phyloP scores from a whole-genome alignment of 495 filamentous ascomycete genomes.

The Tuber umbilicatum region DNA sequence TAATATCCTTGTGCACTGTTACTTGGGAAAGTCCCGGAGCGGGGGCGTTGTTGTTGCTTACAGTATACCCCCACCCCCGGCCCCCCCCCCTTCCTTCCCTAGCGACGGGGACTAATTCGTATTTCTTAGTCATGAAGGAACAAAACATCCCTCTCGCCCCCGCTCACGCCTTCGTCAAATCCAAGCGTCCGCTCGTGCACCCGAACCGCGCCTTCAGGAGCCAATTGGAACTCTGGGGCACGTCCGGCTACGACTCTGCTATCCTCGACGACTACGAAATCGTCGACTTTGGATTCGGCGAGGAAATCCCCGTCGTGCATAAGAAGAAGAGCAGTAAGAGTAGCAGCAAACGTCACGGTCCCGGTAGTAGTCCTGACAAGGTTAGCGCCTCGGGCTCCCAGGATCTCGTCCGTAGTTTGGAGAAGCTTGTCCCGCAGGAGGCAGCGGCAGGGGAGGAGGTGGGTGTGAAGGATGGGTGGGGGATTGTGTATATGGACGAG shows the following conservation, averaged over 20 bases:
- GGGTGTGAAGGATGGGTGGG: slow-evolving; percentile 11
- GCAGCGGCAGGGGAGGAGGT: neutral
- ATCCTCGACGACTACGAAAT: slow-evolving; percentile 15
- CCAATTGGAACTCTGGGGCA: slow-evolving; percentile 30
- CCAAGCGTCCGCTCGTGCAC: slow-evolving; percentile 25
- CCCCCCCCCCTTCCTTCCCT: too few relatives aligned
- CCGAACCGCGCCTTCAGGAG: slow-evolving; percentile 31
- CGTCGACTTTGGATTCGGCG: neutral
- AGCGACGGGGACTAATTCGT: neutral
- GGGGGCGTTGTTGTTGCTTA: slow-evolving; percentile 31
- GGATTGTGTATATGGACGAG: slow-evolving; percentile 15
- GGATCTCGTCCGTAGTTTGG: neutral
- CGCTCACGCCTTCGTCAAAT: slow-evolving; percentile 18
- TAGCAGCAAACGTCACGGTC: slow-evolving; percentile 17
- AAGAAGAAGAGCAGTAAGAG: slow-evolving; percentile 6
- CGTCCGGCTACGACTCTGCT: slow-evolving; percentile 25
- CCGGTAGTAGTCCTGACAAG: neutral
- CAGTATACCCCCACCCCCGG: slow-evolving; percentile 8
- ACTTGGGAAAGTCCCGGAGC: slow-evolving; percentile 29
- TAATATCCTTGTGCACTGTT: slow-evolving; percentile 23
- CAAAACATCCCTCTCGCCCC: slow-evolving; percentile 16
- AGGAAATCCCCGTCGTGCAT: neutral
- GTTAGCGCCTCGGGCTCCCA: slow-evolving; percentile 15
- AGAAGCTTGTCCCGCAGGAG: slow-evolving; percentile 8
- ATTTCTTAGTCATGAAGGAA: slow-evolving; percentile 23